These are phyloP conservation scores for Aspergillus viridinutans DNA, from an alignment of 2,329 filamentous ascomycete genomes.

Conservation along the genomic window DNA sequence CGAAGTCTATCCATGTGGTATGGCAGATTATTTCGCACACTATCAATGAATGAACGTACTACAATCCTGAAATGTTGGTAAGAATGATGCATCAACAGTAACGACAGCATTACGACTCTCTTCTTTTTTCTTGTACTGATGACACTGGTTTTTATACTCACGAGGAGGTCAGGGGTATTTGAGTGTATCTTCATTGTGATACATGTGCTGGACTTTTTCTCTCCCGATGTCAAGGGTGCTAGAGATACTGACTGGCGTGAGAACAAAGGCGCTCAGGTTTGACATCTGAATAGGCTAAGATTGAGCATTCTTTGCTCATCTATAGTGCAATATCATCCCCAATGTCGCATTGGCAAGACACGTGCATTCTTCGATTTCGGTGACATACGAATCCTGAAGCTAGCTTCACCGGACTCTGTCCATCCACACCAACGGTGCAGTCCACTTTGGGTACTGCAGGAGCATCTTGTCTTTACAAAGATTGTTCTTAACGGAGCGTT, in stretches of 20 bases:
- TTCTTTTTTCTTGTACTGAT: constrained; percentile 10
- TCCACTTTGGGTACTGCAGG: constrained; percentile 66
- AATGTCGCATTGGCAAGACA: not conserved
- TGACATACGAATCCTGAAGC: constrained; percentile 1
- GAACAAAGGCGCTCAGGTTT: not conserved
- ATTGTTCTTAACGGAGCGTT: constrained; percentile 78
- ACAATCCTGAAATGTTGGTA: constrained; percentile 10
- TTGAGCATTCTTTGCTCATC: not conserved
- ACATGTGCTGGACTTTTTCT: not conserved
- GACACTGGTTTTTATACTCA: constrained; percentile 6
- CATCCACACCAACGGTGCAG: constrained; percentile 64
- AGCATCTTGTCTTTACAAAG: constrained; percentile 61
- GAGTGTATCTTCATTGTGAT: constrained; percentile 1
- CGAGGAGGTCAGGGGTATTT: constrained; percentile 3
- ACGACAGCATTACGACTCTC: constrained; percentile 18
- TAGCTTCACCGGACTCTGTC: not conserved
- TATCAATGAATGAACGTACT: constrained; percentile 3
- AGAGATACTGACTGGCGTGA: not conserved
- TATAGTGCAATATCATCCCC: not conserved
- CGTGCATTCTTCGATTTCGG: not conserved
- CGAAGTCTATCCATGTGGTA: not conserved
- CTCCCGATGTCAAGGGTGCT: not conserved
- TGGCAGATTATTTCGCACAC: not conserved
- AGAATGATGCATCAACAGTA: constrained; percentile 21
- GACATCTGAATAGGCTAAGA: not conserved